Conservation (phyloP, 2,329 filamentous ascomycete species). For the Exophiala xenobiotica region DNA sequence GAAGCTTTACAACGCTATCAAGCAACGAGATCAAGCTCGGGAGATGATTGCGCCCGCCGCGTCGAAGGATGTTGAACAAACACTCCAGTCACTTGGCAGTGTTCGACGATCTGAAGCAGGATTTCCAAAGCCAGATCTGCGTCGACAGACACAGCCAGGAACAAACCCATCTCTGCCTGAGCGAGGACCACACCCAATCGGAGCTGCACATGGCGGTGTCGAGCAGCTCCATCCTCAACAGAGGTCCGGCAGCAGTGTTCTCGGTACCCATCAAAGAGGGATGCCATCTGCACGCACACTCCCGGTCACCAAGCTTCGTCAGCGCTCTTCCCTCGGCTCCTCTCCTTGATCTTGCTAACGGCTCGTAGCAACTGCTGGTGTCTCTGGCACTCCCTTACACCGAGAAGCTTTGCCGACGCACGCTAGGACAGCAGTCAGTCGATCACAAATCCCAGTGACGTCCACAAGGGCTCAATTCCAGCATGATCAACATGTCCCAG, state of each 20-base stretch:
- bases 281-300: slow-evolving; percentile 11
- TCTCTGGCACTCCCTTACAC: slow-evolving; percentile 14
- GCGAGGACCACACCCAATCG: slow-evolving; percentile 26
- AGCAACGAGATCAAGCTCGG: slow-evolving; percentile 52
- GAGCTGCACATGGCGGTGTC: slow-evolving; percentile 32
- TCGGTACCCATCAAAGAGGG: slow-evolving; percentile 5
- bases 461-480: slow-evolving; percentile 4
- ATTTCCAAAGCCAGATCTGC: slow-evolving; percentile 28
- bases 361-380: slow-evolving; percentile 4
- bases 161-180: slow-evolving; percentile 13
- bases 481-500: not conserved
- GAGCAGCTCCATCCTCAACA: slow-evolving; percentile 42
- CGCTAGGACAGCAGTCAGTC: slow-evolving; percentile 8
- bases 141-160: not conserved
- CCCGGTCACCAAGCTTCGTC: slow-evolving; percentile 8
- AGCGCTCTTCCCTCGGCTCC: not conserved
- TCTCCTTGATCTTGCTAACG: slow-evolving; percentile 6
- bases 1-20: slow-evolving; percentile 57
- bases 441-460: slow-evolving; percentile 13
- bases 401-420: slow-evolving; percentile 10
- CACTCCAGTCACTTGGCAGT: slow-evolving; percentile 40
- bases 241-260: slow-evolving; percentile 18
- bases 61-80: slow-evolving; percentile 51
- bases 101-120: slow-evolving; percentile 21
- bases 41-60: slow-evolving; percentile 57